Evolutionary conservation across 139 green algal species (phyloP).

Genomic region (Pedinophyceae sp.): DNA sequence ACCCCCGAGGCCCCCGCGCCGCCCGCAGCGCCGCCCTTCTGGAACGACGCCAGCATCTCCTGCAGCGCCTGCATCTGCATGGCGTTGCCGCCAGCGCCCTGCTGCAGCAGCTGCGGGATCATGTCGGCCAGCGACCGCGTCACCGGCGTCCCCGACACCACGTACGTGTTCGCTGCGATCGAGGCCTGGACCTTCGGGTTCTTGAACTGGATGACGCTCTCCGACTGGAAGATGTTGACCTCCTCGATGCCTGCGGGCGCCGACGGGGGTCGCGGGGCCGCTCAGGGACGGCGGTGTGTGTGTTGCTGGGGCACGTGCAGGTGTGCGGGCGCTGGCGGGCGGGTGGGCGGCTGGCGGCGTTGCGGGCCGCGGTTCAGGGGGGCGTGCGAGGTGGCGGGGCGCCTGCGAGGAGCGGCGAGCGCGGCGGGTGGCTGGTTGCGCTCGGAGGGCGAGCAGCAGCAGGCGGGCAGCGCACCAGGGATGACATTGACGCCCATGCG

Average conservation of each 20-base stretch:
- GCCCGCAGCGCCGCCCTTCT: neutral
- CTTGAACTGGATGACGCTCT: conserved; percentile 82
- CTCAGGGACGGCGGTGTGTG: neutral
- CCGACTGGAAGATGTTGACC: conserved; percentile 93
- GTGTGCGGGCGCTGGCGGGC: too few species aligned
- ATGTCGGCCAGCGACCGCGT: conserved; percentile 7
- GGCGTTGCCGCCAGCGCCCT: neutral
- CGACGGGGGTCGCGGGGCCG: neutral
- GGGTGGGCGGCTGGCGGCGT: too few species aligned
- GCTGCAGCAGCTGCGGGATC: neutral
- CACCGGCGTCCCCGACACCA: conserved; percentile 79
- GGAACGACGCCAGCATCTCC: neutral
- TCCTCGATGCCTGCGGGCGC: conserved; percentile 87
- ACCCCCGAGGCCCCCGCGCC: neutral
- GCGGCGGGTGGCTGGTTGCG: too few species aligned
- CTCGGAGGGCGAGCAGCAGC: too few species aligned
- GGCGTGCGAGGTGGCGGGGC: too few species aligned
- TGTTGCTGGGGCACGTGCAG: neutral
- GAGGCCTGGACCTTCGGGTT: conserved; percentile 99
- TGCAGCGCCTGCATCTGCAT: neutral
- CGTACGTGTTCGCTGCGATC: conserved; percentile 97
- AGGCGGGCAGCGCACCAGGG: too few species aligned
- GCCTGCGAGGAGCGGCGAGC: too few species aligned
- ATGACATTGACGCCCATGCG: conserved; percentile 96
- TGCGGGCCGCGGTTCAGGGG: too few species aligned